These are phyloP conservation scores for Neofusicoccum laricinum DNA, from an alignment of 2,329 filamentous ascomycete species.

Conservation along the genomic window DNA sequence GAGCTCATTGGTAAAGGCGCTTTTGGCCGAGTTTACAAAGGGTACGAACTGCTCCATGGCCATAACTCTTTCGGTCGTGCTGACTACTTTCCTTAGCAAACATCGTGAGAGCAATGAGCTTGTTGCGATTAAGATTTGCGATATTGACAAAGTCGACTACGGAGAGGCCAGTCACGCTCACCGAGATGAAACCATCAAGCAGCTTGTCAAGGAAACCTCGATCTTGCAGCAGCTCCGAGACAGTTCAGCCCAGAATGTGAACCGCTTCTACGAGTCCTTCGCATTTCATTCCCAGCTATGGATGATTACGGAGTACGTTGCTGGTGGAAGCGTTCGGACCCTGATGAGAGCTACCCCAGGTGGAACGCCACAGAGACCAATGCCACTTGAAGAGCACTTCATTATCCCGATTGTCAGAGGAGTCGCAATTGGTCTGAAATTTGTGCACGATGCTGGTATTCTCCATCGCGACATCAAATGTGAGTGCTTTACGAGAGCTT, in stretches of 20 bases:
- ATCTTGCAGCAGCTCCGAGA: conserved; percentile 71
- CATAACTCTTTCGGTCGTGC: background rate
- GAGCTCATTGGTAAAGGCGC: conserved; percentile 74
- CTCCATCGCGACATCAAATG: conserved; percentile 66
- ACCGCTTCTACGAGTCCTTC: conserved; percentile 75
- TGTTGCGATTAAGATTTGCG: conserved; percentile 78
- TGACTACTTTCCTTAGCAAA: conserved; percentile 30
- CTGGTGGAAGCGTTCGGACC: conserved; percentile 74
- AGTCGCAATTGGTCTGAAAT: conserved; percentile 59
- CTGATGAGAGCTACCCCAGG: conserved; percentile 43
- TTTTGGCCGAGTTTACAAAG: conserved; percentile 73
- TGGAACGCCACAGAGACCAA: conserved; percentile 33
- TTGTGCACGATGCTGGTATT: conserved; percentile 63
- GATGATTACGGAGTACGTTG: conserved; percentile 86
- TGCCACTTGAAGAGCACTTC: conserved; percentile 55
- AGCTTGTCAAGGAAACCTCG: conserved; percentile 55
- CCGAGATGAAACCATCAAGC: conserved; percentile 31
- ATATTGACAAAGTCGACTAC: conserved; percentile 73
- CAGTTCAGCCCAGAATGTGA: conserved; percentile 79
- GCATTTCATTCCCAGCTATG: conserved; percentile 77
- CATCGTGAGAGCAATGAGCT: conserved; percentile 46
- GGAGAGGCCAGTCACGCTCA: conserved; percentile 26
- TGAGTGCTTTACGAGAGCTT: conserved; percentile 23
- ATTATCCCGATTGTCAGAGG: conserved; percentile 64
- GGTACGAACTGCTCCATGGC: conserved; percentile 31